Evolutionary conservation across 371 early-diverging fungal genomes (phyloP), one percentile per base, ranked within the genome.

Genomic region (Rhizopus stolonifer): DNA sequence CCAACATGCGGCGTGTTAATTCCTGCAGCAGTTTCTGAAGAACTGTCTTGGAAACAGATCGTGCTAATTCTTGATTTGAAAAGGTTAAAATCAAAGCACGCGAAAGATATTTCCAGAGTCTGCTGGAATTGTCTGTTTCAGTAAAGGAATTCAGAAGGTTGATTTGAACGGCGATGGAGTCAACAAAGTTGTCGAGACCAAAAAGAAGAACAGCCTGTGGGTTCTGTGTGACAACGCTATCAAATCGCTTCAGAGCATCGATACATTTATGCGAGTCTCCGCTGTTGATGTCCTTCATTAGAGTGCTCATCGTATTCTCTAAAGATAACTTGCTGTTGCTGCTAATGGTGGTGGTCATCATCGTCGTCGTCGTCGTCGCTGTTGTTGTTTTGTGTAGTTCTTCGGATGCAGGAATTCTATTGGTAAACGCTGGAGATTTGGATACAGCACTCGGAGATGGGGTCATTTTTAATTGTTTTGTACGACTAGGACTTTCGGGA

Each of bases 231-330:
- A 94, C 63, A 0, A 84, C 60, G 25, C 75, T 78, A 32, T 90
- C 90, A 13, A 95, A 59, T 39, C 89, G 83, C 61, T 92, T 92
- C 13, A 96, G 61, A 1, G 92, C 95, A 31, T 89, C 86, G 44
- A 90, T 84, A 23, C 88, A 82, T 31, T 84, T 77, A 22, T 74
- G 65, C 0, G 87, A 65, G 46, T 92, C 92, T 4, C 78, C 77
- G 57, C 84, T 79, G 34, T 84, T 87, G 29, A 95, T 83, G 45
- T 91, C 89, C 1, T 86, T 69, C 11, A 93, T 77, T 9, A 91
- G 54, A 34, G 83, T 77, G 49, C 88, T 90, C 54, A 93, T 79
- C 46, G 73, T 52, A 21, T 74, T 69, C 22, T 69, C 72, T 22
- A 64, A 49, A n/a, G n/a, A n/a, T n/a, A n/a, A n/a, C n/a, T n/a